These are phyloP conservation scores for Lentinula sp. DNA, from an alignment of 768 basidiomycete species.

Conservation along the genomic window DNA sequence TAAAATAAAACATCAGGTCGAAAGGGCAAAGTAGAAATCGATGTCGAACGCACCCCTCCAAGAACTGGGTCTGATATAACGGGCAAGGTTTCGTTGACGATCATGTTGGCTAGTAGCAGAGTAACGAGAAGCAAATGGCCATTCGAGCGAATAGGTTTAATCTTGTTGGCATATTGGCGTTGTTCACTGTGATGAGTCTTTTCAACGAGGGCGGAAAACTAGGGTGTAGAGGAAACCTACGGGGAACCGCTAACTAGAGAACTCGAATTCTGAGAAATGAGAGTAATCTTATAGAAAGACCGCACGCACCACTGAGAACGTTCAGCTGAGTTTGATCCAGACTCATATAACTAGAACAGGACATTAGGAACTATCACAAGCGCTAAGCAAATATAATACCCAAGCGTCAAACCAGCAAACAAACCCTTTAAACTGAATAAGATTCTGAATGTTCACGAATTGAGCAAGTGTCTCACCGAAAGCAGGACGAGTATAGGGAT, in stretches of 20 bases:
- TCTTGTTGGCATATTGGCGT: constrained; percentile 74
- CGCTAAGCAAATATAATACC: neutral
- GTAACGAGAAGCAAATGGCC: constrained; percentile 81
- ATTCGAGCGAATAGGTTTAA: constrained; percentile 81
- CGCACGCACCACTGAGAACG: constrained; percentile 47
- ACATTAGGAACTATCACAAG: neutral
- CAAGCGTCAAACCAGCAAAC: constrained; percentile 84
- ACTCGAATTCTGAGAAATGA: neutral
- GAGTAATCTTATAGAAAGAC: neutral
- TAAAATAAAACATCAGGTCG: neutral
- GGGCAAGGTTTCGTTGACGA: constrained; percentile 76
- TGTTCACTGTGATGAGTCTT: constrained; percentile 53
- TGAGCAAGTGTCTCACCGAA: constrained; percentile 18
- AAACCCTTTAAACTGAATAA: constrained; percentile 34
- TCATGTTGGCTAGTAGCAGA: constrained; percentile 84
- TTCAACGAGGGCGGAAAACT: neutral
- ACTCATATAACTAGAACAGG: constrained; percentile 69
- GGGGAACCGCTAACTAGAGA: constrained; percentile 8
- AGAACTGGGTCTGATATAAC: constrained; percentile 76
- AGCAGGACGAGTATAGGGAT: constrained; percentile 80
- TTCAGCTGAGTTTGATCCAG: constrained; percentile 90
- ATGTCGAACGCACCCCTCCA: constrained; percentile 40
- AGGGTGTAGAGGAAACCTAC: neutral
- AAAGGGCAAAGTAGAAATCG: neutral
- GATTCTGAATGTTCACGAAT: neutral